Evolutionary conservation across 352 stramenopile species (phyloP), one percentile per base, ranked within the genome.

Genomic region (Phytophthora tubulina): DNA sequence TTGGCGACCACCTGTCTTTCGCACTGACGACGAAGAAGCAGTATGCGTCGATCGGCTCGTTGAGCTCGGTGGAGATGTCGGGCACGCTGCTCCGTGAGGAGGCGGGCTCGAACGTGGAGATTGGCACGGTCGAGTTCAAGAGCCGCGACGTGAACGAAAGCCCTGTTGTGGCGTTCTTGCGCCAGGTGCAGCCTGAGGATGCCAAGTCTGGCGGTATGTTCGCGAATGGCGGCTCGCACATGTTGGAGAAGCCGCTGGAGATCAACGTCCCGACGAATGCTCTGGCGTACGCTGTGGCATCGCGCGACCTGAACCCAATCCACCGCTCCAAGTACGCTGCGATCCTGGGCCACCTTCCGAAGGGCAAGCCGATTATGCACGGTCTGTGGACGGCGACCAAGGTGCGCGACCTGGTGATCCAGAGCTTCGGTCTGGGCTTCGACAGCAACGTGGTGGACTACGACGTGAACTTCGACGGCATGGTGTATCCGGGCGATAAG

Each of bases 331-430:
- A 73, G 51, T 91, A 93, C 55, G 77, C 88, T 14, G 91, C 89
- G 0, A 76, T 88, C n/a, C 69, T 96, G 8, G 89, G 85, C 6
- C 80, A 88, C 46, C 78, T 97, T 50, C 89, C 90, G 14, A 70
- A 82, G 10, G 84, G 81, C n/a, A 84, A 86, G 66, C 85, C 91
- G 8, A 95, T 97, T 70, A 95, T 96, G 85, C 89, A 97, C 63
- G 91, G 91, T 27, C 79, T 97, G 83, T 96, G 91, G 91, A 94
- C 85, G 21, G 88, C 86, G 3, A 92, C 81, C n/a, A 96, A 95
- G 68, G 86, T 93, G 13, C 89, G 88, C 14, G 75, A 84, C 17
- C 59, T 95, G 50, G 68, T 91, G 11, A 80, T 89, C 11, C 65
- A 84, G 39, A 70, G 77, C 33, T 88, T 95, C 38, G 81, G 79